Evolutionary conservation across 352 stramenopile species (phyloP).

Genomic region (Pythium myriotylum): DNA sequence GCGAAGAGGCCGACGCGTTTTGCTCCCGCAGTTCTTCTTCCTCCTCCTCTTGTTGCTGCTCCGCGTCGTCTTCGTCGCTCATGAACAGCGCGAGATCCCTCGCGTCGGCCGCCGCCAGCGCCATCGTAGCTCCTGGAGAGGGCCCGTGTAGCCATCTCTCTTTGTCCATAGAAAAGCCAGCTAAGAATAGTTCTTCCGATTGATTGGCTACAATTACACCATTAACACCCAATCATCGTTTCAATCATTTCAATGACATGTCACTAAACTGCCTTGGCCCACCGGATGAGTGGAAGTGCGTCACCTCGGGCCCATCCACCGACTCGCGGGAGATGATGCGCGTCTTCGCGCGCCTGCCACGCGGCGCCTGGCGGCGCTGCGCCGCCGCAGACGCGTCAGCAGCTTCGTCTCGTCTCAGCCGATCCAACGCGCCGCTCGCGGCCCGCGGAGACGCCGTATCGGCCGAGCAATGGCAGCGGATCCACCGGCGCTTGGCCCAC

Average conservation of each 20-base stretch:
- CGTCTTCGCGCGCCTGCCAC: slow-evolving; percentile 13
- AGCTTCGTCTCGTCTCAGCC: neutral
- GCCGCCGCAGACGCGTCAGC: neutral
- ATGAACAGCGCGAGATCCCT: slow-evolving; percentile 43
- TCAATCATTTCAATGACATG: slow-evolving; percentile 7
- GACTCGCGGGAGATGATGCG: slow-evolving; percentile 16
- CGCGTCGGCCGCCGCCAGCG: slow-evolving; percentile 35
- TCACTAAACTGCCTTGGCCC: slow-evolving; percentile 7
- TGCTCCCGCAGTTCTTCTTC: slow-evolving; percentile 12
- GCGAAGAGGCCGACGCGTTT: neutral
- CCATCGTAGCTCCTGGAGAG: slow-evolving; percentile 1
- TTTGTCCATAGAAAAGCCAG: neutral
- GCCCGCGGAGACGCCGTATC: slow-evolving; percentile 3
- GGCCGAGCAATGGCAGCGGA: slow-evolving; percentile 15
- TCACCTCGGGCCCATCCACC: slow-evolving; percentile 7
- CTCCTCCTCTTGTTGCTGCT: slow-evolving; percentile 3
- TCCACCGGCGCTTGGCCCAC: slow-evolving; percentile 9
- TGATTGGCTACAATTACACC: slow-evolving; percentile 5
- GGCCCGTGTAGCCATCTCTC: neutral
- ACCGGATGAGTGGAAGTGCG: slow-evolving; percentile 14
- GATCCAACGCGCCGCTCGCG: neutral
- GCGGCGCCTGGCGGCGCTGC: slow-evolving; percentile 5
- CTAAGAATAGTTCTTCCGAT: neutral
- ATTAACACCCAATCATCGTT: slow-evolving; percentile 14
- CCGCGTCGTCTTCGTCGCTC: slow-evolving; percentile 41